A percentile compares a stretch with the other conserved stretches of the same genome.
phyloP scores from a whole-genome alignment of 2,329 filamentous ascomycete genomes.

The Hymenoscyphus fraxineus region DNA sequence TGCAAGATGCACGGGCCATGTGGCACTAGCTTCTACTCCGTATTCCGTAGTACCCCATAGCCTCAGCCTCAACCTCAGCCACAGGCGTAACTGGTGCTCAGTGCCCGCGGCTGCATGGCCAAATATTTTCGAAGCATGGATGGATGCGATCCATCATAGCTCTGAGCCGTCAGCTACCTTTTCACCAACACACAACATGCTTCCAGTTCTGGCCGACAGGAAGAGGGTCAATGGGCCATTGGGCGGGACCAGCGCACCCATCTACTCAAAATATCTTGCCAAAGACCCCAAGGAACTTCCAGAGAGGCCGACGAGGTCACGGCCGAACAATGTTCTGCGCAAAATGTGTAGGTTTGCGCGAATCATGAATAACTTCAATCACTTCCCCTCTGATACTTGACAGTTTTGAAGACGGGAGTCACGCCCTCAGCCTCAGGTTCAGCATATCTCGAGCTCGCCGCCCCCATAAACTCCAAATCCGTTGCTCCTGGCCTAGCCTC shows the following conservation, averaged over 20 bases:
- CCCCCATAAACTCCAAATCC: conserved; percentile 41
- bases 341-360: conserved; percentile 70
- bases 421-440: conserved; percentile 92
- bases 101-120: background rate
- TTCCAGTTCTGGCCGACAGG: conserved; percentile 56
- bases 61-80: background rate
- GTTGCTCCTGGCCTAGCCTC: conserved; percentile 47
- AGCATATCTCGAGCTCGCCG: conserved; percentile 72
- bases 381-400: conserved; percentile 8
- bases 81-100: too few relatives aligned
- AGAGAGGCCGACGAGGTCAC: conserved; percentile 50
- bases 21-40: background rate
- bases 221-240: conserved; percentile 86
- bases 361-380: background rate
- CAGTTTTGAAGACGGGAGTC: conserved; percentile 86
- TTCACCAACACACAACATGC: conserved; percentile 46
- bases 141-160: background rate
- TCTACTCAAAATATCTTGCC: conserved; percentile 55
- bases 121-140: background rate
- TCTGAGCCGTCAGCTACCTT: background rate
- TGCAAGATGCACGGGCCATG: background rate
- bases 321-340: conserved; percentile 68
- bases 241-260: conserved; percentile 69
- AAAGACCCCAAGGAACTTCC: conserved; percentile 44
- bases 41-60: too few relatives aligned